Conservation (phyloP, 805 yeast genomes). For the Yamadazyma paraphyllophila region DNA sequence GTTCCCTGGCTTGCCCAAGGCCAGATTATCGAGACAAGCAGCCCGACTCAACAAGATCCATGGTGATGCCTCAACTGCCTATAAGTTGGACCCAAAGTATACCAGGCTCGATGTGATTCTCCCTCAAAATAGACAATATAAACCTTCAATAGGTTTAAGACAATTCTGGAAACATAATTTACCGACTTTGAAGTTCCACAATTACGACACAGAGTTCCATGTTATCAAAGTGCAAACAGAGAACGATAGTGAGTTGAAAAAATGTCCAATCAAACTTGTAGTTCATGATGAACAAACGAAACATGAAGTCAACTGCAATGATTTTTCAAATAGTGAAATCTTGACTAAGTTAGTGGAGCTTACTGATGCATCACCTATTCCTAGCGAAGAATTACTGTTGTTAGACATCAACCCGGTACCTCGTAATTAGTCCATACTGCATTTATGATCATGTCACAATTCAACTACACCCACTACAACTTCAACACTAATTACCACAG, state of each 20-base stretch:
- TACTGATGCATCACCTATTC: conserved; percentile 53
- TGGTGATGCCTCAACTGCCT: conserved; percentile 44
- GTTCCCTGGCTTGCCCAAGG: conserved; percentile 20
- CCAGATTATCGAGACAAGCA: conserved; percentile 46
- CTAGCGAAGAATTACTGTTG: conserved; percentile 42
- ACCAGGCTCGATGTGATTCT: conserved; percentile 51
- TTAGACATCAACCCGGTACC: conserved; percentile 7
- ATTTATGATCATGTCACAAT: not conserved
- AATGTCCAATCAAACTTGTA: conserved; percentile 47
- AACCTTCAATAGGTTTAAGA: conserved; percentile 66
- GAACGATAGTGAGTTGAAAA: conserved; percentile 34
- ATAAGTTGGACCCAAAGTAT: conserved; percentile 23
- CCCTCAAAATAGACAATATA: conserved; percentile 37
- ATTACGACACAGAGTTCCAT: conserved; percentile 63
- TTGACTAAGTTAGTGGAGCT: conserved; percentile 51
- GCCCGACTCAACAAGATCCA: conserved; percentile 51
- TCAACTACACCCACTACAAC: too few species aligned
- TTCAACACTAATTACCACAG: too few species aligned
- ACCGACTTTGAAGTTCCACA: conserved; percentile 79
- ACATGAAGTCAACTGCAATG: conserved; percentile 49
- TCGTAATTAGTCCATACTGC: not conserved
- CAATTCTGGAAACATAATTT: conserved; percentile 73
- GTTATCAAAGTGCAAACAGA: conserved; percentile 53
- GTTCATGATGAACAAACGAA: conserved; percentile 34
- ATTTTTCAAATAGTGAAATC: conserved; percentile 50